phyloP scores from a whole-genome alignment of 371 early-diverging fungal species.

The Zychaea mexicana region DNA sequence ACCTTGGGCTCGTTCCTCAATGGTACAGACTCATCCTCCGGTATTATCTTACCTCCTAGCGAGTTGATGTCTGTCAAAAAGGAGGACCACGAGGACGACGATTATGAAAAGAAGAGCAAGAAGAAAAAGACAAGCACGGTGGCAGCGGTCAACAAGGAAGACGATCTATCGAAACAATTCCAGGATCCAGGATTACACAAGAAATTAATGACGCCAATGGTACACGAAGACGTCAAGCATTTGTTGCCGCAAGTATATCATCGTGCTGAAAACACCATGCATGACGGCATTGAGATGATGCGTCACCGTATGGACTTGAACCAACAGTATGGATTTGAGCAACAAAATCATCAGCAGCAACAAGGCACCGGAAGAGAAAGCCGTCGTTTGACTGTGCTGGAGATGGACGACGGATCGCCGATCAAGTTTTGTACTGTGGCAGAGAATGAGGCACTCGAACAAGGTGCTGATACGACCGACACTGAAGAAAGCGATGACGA shows the following conservation, averaged over 20 bases:
- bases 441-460: slow-evolving; percentile 1
- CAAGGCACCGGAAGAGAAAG: background rate
- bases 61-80: background rate
- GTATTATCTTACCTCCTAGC: background rate
- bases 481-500: background rate
- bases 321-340: slow-evolving; percentile 10
- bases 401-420: background rate
- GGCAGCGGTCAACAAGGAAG: background rate
- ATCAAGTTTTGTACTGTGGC: slow-evolving; percentile 1
- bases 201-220: slow-evolving; percentile 51
- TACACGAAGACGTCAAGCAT: slow-evolving; percentile 54
- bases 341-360: too few relatives aligned
- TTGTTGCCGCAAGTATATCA: slow-evolving; percentile 51
- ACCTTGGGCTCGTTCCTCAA: slow-evolving; percentile 14
- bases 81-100: background rate
- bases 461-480: background rate
- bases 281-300: slow-evolving; percentile 8
- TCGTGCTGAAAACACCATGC: background rate
- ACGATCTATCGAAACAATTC: slow-evolving; percentile 38
- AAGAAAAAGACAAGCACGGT: background rate
- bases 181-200: slow-evolving; percentile 47
- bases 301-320: slow-evolving; percentile 8
- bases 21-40: background rate
- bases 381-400: background rate
- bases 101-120: background rate